Evolutionary conservation across 2,329 filamentous ascomycete species (phyloP), one percentile per base, ranked within the genome.

Genomic region (Neophaeococcomyces mojaviensis): DNA sequence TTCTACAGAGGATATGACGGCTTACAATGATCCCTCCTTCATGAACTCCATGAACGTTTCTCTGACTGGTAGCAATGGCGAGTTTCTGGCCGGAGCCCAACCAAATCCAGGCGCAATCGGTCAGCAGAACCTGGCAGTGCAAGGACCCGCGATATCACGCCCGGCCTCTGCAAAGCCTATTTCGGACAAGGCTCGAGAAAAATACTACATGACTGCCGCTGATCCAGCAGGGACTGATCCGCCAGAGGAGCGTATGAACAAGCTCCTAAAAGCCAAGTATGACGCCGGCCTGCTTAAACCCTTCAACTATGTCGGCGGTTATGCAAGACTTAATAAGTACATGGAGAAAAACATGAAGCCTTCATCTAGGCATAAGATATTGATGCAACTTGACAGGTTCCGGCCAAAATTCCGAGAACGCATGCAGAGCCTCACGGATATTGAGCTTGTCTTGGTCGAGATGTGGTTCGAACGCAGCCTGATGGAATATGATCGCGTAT

Each of bases 391-490:
- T 35, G 87, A 95, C 65, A 83, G 86, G 47, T 98, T 98, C 67
- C 77, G 92, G 37, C 92, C 92, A 13, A 95, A 94, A 61, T 98
- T 98, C 61, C 79, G 92, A 51, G 90, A 97, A 66, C 88, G 94
- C 68, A 90, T 94, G 63, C 88, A 97, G 55, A 82, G 77, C 28
- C 72, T 97, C 61, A 96, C 87, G 2, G 92, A 98, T 65, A 86
- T 96, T 63, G 88, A 98, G 65, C 78, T 98, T 20, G 83, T 97
- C 22, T 81, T 89, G 49, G 90, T 97, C 9, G 92, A 98, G 68
- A 96, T 97, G 88, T 97, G 92, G 90, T 97, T 98, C 61, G 92
- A 98, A 66, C 81, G 85, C 59, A 92, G 86, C 53, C 69, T 98
- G 56, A 92, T 97, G 85, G 92, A 97, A 62, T 97, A 97, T 59